Evolutionary conservation across 2,329 filamentous ascomycete species (phyloP), one percentile per base, ranked within the genome.

Genomic region (Fusarium oligoseptatum): DNA sequence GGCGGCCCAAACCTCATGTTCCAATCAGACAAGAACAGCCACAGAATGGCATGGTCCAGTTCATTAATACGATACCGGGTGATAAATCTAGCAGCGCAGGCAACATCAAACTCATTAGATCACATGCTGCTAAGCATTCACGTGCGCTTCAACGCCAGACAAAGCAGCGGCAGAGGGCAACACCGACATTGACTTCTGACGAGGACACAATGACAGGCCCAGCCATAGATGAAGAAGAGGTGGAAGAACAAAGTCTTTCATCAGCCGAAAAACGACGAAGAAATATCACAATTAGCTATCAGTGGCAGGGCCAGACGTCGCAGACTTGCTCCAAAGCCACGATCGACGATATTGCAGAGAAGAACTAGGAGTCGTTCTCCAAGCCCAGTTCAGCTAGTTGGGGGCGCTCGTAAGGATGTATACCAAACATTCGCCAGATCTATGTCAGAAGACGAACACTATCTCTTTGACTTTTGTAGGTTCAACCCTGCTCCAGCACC

Each of bases 361-460:
- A 29, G 6, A 12, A 11, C 20, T 1, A 27, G 1, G 11, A 45
- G 9, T 11, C 37, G 27, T 9, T 45, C 45, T 8, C 17, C 68
- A 14, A 70, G 55, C 5, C 68, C 66, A 2, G 2, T 61, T 1
- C 68, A 70, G 17, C 6, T 70, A 4, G 48, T 70, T 1, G 55
- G 66, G 4, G 60, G 66, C 12, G 66, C 66, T 22, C 43, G 36
- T 7, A 57, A 45, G 12, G 60, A 57, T 12, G 68, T 55, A 8
- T 48, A 57, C n/a, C 37, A 50, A 1, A 24, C 43, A 10, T 70
- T 70, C 45, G 66, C 68, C 9, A 32, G 68, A 11, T 27, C 55
- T 7, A 55, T 70, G 10, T 70, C 68, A 12, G 60, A 70, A 2
- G 68, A 70, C 7, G 68, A 70, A 6, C 66, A 70, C 20, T 70